Conservation (phyloP, 2,329 filamentous ascomycete genomes). For the Fusarium sp. region DNA sequence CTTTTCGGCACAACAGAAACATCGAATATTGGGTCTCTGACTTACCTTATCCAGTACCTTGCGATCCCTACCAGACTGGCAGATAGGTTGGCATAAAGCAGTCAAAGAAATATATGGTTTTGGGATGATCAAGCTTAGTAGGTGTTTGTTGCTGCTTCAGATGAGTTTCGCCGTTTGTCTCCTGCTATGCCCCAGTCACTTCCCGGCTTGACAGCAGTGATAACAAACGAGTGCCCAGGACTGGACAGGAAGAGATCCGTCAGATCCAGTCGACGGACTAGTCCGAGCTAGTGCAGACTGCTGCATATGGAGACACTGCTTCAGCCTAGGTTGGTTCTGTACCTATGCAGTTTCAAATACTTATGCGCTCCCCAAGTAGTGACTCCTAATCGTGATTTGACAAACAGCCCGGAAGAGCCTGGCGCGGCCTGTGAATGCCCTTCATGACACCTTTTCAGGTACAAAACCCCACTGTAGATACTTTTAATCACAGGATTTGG, state of each 20-base stretch:
- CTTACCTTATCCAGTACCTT: not conserved
- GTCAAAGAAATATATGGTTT: not conserved
- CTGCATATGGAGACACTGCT: not conserved
- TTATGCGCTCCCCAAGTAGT: not conserved
- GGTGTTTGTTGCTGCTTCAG: constrained; percentile 6
- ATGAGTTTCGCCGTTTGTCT: constrained; percentile 9
- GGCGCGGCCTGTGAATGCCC: constrained; percentile 2
- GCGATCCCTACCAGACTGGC: not conserved
- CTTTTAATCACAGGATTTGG: not conserved
- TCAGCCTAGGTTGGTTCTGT: no score
- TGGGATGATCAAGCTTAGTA: not conserved
- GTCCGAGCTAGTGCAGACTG: constrained; percentile 20
- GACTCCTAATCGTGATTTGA: constrained; percentile 8
- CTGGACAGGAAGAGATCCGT: constrained; percentile 29
- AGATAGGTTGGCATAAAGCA: not conserved
- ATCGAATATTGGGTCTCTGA: not conserved
- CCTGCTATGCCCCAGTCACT: constrained; percentile 6
- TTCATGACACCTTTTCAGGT: not conserved
- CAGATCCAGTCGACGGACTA: constrained; percentile 31
- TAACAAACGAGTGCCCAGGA: constrained; percentile 22
- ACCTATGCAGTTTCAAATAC: not conserved
- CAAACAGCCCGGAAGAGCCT: constrained; percentile 29
- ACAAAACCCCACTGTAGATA: not conserved
- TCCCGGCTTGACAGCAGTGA: constrained; percentile 1
- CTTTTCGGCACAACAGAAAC: not conserved